These are phyloP conservation scores for Mytilinidion resinicola DNA, from an alignment of 495 filamentous ascomycete species.

Conservation along the genomic window DNA sequence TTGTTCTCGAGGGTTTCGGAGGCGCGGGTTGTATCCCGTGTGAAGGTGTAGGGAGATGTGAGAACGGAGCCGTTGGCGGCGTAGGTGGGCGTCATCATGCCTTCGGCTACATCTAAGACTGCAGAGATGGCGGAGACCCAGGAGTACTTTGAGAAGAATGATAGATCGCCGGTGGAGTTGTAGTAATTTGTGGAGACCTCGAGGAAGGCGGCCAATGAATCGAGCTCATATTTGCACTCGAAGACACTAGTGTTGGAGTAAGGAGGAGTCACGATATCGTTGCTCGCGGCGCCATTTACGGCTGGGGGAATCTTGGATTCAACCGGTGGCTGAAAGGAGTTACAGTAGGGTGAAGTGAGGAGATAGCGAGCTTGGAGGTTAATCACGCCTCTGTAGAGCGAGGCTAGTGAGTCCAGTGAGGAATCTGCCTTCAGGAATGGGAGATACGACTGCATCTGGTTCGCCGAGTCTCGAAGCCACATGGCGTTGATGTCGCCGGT, in stretches of 20 bases:
- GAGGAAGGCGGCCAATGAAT: constrained; percentile 59
- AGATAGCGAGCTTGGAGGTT: constrained; percentile 61
- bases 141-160: constrained; percentile 54
- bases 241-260: constrained; percentile 50
- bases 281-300: constrained; percentile 43
- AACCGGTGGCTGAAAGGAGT: constrained; percentile 55
- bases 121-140: constrained; percentile 54
- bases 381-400: constrained; percentile 57
- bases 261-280: constrained; percentile 43
- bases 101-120: constrained; percentile 51
- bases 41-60: constrained; percentile 51
- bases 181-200: constrained; percentile 57
- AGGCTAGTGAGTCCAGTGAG: constrained; percentile 48
- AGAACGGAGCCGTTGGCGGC: constrained; percentile 48
- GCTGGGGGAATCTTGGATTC: constrained; percentile 48
- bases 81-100: constrained; percentile 55
- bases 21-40: constrained; percentile 49
- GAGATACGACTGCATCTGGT: constrained; percentile 61
- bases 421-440: constrained; percentile 48
- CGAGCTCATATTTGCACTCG: constrained; percentile 66
- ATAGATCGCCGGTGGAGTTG: constrained; percentile 46
- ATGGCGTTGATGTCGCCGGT: constrained; percentile 64
- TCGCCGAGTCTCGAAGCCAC: constrained; percentile 65
- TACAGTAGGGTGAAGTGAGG: constrained; percentile 55
- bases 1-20: constrained; percentile 57